Evolutionary conservation across 2,329 filamentous ascomycete genomes (phyloP).

Genomic region (Colletotrichum sp.): DNA sequence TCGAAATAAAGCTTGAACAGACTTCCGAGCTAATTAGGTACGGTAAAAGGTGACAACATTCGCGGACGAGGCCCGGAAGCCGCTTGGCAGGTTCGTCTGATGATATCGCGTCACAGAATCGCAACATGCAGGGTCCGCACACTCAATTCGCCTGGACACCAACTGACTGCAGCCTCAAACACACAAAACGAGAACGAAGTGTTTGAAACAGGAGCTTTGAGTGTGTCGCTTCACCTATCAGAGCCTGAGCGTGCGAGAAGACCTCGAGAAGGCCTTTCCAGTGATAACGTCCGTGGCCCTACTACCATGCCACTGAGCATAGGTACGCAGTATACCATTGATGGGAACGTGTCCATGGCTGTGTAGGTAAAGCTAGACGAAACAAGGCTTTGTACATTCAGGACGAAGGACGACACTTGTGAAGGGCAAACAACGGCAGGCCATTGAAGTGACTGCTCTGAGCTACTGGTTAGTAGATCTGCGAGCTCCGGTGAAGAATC

Average conservation of each 20-base stretch:
- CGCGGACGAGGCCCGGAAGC: background rate
- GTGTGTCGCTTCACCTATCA: background rate
- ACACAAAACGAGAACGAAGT: background rate
- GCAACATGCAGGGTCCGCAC: background rate
- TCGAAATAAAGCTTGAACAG: background rate
- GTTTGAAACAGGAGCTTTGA: background rate
- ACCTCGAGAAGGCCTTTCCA: background rate
- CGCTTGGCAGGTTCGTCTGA: background rate
- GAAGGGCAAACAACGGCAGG: accelerated
- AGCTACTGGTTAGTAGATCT: accelerated
- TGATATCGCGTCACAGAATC: background rate
- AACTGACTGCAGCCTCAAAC: background rate
- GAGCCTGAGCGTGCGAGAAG: background rate
- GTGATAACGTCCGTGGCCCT: background rate
- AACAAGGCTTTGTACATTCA: background rate
- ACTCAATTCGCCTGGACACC: background rate
- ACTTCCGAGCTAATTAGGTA: background rate
- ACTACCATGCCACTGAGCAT: background rate
- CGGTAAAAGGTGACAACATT: background rate
- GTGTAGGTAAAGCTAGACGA: background rate
- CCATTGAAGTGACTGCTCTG: accelerated
- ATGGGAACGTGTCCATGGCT: background rate
- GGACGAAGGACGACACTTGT: accelerated
- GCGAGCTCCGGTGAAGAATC: accelerated
- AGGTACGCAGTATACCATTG: background rate